phyloP scores from a whole-genome alignment of 352 stramenopile species.

The Thraustochytrium sp. region DNA sequence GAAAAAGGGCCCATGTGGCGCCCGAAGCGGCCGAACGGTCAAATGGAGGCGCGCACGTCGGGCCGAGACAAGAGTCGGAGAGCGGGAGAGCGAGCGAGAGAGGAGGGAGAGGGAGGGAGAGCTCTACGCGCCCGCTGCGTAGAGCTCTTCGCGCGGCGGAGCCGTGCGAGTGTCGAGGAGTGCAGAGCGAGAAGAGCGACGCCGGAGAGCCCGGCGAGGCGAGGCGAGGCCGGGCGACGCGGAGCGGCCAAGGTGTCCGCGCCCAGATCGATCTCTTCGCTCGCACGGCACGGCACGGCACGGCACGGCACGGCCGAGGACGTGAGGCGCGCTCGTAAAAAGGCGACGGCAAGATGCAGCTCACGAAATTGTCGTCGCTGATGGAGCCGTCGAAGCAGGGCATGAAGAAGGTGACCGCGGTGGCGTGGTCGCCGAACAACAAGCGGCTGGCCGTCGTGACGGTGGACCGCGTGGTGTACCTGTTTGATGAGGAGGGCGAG shows the following conservation, averaged over 20 bases:
- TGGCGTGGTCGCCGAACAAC: conserved; percentile 86
- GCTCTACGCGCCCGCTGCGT: too few species aligned
- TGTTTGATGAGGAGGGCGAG: conserved; percentile 85
- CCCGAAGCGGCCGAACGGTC: too few species aligned
- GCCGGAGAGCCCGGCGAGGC: too few species aligned
- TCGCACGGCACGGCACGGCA: too few species aligned
- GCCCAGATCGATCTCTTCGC: too few species aligned
- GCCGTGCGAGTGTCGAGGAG: too few species aligned
- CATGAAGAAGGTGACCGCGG: conserved; percentile 82
- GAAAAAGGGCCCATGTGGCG: too few species aligned
- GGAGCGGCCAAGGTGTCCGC: background rate
- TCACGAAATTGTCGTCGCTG: conserved; percentile 81
- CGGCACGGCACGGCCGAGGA: background rate
- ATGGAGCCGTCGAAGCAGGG: conserved; percentile 71
- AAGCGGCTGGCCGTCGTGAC: conserved; percentile 81
- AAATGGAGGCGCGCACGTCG: too few species aligned
- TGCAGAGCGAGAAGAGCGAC: background rate
- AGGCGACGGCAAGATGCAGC: conserved; percentile 68
- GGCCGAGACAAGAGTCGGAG: too few species aligned
- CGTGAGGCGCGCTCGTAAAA: background rate
- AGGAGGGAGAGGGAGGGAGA: too few species aligned
- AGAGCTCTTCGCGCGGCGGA: too few species aligned
- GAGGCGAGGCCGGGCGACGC: background rate
- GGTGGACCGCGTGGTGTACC: conserved; percentile 80
- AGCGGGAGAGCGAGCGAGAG: too few species aligned